Base-by-base conservation (phyloP, 139 green algal genomes). In the Medakamo hakoo region DNA sequence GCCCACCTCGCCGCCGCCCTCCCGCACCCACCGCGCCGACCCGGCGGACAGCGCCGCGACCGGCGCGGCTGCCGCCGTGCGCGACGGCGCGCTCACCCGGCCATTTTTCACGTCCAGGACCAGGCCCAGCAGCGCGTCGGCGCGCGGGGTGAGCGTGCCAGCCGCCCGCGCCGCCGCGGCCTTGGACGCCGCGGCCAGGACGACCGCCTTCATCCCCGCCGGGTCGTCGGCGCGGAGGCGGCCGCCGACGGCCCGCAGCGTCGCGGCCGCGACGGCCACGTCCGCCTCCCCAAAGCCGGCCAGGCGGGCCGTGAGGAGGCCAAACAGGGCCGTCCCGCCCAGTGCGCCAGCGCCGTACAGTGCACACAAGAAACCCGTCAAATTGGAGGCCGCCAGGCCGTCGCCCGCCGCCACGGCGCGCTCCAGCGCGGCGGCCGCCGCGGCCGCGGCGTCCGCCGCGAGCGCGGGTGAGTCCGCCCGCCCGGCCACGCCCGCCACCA, bases 31-130 rank as follows among this genome's bases (percentile, higher is more conserved):
- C 48, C 27, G 60, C 62, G 26, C 55, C 56, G 26, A 48, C 49
- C 2, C 65, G 49, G 48, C 56, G n/a, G 57, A 55, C 30, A 16
- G 40, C 40, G 40, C 40, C 16, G 40, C 40, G 40, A 16, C 40
- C 9, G 40, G 40, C 40, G 40, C 40, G 40, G 40, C 49, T 27
- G 67, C 61, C 29, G 58, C 40, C 9, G 9, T 52, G 40, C 40
- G 9, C 9, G 9, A 16, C 40, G 40, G 9, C 40, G 40, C 40
- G 16, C 9, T 16, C 40, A 52, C 28, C 65, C 73, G 68, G 75
- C 93, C 93, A 74, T 94, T 93, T 67, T 94, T 94, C 32, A 93
- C 82, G 68, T 94, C 86, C 52, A 93, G 66, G 19, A 92, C 81
- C 48, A 91, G 67, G 48, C 85, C 78, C 29, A 92, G 70, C 84